A percentile compares a stretch with the other conserved stretches of the same genome.
These are phyloP conservation scores for Fusarium gaditjirri DNA, from an alignment of 2,329 filamentous ascomycete genomes.

Conservation along the genomic window DNA sequence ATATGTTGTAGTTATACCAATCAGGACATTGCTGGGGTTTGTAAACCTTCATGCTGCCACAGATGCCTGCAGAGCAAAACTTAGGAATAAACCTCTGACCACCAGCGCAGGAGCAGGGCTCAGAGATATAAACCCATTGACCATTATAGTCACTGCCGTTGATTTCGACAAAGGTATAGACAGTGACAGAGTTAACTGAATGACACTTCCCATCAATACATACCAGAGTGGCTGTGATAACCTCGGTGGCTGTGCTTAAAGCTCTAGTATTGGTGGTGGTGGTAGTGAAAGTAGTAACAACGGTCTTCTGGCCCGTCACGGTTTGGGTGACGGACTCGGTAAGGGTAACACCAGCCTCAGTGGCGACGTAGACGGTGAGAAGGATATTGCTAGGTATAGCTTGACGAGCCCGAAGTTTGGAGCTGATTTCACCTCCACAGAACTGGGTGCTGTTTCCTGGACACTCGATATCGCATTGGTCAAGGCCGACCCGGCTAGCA, in stretches of 20 bases:
- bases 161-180: conserved; percentile 37
- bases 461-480: conserved; percentile 31
- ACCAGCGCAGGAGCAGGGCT: conserved; percentile 34
- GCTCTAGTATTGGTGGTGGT: neutral
- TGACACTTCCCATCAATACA: conserved; percentile 31
- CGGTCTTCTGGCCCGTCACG: neutral
- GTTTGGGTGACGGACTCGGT: neutral
- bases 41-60: conserved; percentile 35
- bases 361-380: neutral
- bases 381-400: neutral
- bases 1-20: conserved; percentile 14
- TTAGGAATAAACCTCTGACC: conserved; percentile 31
- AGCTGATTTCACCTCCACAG: conserved; percentile 33
- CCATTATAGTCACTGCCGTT: conserved; percentile 30
- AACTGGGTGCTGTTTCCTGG: conserved; percentile 33
- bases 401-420: conserved; percentile 31
- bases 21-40: conserved; percentile 31
- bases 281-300: neutral
- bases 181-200: neutral
- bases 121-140: conserved; percentile 30
- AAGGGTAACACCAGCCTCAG: neutral
- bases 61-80: conserved; percentile 22
- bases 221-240: conserved; percentile 26
- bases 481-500: neutral
- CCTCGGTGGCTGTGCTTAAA: neutral